Evolutionary conservation across 208 protist species (phyloP), one percentile per base, ranked within the genome.

Genomic region (Crithidia fasciculata): DNA sequence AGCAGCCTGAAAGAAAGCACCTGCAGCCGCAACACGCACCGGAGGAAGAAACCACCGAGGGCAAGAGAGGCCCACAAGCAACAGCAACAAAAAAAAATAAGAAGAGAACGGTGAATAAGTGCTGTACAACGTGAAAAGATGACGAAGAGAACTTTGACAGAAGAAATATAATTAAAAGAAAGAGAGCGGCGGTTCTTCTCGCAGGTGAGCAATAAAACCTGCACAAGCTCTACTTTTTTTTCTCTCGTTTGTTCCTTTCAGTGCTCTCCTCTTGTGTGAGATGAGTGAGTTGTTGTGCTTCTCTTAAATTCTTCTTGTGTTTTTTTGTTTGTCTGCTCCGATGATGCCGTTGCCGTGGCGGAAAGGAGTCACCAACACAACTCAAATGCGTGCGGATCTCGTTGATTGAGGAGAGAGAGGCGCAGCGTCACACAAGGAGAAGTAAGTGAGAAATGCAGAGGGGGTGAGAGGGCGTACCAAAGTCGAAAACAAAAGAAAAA

Each of bases 161-260:
- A 76, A 50, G 41, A 66, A 16, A 39, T 41, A 60, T 56, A 66
- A 74, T 45, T 53, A 63, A 65, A 47, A 62, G 15, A 56, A 56
- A 56, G 18, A 56, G n/a, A 56, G n/a, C 5, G 16, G 52, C 28
- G 28, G 28, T 28, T 28, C 28, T 28, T 28, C 28, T 28, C 0
- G 28, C 28, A 28, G 28, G 28, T 28, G 28, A 28, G 28, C 28
- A 28, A 28, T 28, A 28, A 28, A 28, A 28, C 28, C 28, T 28
- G 28, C 28, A 28, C 28, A 28, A 28, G 28, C 28, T 28, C 0
- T 28, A 28, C 1, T 28, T 28, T 28, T 28, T 28, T 28, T 28
- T 28, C 28, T 28, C 28, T 28, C 28, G 28, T 28, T 28, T 28
- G 28, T 28, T 28, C 28, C 28, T 28, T 28, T 28, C 28, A 28